Evolutionary conservation across 345 rosid genomes (phyloP), one percentile per base, ranked within the genome.

Genomic region (Eucalyptus decipiens): DNA sequence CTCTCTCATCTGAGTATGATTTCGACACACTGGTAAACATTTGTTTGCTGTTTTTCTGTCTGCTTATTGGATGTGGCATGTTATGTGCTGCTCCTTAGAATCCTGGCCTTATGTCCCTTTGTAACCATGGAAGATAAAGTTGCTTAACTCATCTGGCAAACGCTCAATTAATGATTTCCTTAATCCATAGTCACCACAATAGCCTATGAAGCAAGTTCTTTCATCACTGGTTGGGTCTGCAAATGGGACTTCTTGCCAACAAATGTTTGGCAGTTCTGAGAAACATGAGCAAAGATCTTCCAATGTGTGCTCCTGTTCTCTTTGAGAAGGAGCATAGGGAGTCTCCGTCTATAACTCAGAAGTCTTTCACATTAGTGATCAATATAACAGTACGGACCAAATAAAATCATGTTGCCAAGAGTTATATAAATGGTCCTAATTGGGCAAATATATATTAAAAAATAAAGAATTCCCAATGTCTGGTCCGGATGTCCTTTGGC

Each of bases 11-110:
- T 28, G 50, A 91, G 56, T 94, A 94, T 92, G 95, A 92, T 90
- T 98, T 98, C 91, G 99, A 97, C 89, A 94, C 97, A 52, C 98
- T 95, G 96, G 98, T 96, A 81, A 37, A 9, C 58, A 34, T 24
- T 14, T 26, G 28, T 86, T 7, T 34, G 23, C 42, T 50, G 62
- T 37, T 30, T 86, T 48, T 17, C 5, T 48, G 42, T 17, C 54
- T 86, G 87, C 87, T 86, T 86, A 9, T 34, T 69, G 43, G 43
- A 34, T 3, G 80, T 69, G 43, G 80, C 80, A 34, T 18, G 11
- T 18, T 69, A 34, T 1, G 40, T 18, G 24, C 43, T 69, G 42
- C 21, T 69, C 43, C 80, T 69, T 18, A 34, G 43, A 69, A 11
- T 34, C 24, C 80, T 69, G 43, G 47, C 8, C 81, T 76, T 11